Conservation (phyloP, 2,329 filamentous ascomycete genomes). For the Fusarium sp. region DNA sequence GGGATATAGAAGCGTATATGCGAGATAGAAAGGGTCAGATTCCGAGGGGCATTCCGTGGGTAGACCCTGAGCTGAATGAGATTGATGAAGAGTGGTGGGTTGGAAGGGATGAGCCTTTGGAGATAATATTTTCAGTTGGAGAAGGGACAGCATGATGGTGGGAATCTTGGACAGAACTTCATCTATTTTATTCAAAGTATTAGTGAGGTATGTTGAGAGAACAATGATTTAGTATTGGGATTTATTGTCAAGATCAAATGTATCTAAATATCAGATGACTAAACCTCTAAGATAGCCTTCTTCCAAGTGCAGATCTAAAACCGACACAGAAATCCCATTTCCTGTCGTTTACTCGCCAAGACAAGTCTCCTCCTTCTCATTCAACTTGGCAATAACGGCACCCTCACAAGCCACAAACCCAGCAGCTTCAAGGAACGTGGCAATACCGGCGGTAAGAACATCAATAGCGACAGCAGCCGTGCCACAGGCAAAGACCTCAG, state of each 20-base stretch:
- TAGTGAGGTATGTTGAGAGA: rapidly evolving
- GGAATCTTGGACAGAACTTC: too few relatives aligned
- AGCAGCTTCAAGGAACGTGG: neutral
- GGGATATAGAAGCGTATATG: neutral
- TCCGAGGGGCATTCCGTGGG: neutral
- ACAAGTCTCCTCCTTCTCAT: neutral
- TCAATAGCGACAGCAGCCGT: neutral
- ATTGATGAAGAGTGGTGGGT: neutral
- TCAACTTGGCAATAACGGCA: neutral
- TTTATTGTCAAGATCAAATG: neutral
- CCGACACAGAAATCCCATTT: rapidly evolving
- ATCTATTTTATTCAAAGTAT: too few relatives aligned
- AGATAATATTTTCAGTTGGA: neutral
- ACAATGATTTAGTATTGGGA: rapidly evolving
- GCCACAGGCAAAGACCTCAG: neutral
- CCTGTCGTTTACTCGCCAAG: rapidly evolving
- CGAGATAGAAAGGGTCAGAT: neutral
- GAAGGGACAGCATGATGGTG: neutral
- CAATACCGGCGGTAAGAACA: neutral
- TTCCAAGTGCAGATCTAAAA: rapidly evolving
- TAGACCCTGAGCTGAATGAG: neutral
- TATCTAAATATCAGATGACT: too few relatives aligned
- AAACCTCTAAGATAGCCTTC: rapidly evolving
- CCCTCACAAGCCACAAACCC: neutral
- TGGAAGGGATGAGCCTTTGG: neutral